These are phyloP conservation scores for Aspergillus fumigatus DNA, from an alignment of 2,329 filamentous ascomycete species.

Conservation along the genomic window DNA sequence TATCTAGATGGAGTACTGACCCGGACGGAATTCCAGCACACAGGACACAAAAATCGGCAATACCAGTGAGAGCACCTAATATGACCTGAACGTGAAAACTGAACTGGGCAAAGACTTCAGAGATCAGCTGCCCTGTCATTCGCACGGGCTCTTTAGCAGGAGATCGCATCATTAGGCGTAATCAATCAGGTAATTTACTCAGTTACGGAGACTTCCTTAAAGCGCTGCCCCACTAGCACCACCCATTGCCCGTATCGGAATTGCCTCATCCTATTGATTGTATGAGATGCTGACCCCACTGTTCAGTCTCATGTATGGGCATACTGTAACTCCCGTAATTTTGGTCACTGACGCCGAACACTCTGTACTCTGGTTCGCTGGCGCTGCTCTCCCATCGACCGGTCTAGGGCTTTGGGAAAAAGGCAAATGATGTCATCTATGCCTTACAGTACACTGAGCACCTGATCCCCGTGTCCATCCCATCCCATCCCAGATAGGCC, in stretches of 20 bases:
- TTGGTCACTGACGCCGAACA: too few species aligned
- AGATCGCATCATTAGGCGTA: neutral
- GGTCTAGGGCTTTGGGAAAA: constrained; percentile 23
- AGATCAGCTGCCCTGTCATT: neutral
- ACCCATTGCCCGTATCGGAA: neutral
- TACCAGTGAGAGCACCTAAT: too few species aligned
- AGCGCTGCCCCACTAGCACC: neutral
- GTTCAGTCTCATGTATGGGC: constrained; percentile 10
- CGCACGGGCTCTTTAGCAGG: neutral
- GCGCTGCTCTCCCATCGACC: constrained; percentile 21
- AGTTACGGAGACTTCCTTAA: neutral
- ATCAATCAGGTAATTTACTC: neutral
- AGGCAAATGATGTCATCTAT: constrained; percentile 24
- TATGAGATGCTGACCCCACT: constrained; percentile 8
- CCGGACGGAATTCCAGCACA: neutral
- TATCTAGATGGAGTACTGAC: neutral
- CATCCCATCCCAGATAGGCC: neutral
- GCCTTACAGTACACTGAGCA: constrained; percentile 3
- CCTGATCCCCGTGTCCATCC: too few species aligned
- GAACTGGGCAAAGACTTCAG: neutral
- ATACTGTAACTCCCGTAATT: too few species aligned
- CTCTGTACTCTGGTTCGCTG: too few species aligned
- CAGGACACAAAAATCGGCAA: neutral
- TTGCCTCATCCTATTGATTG: neutral
- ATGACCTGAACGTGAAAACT: neutral